Evolutionary conservation across 2,329 filamentous ascomycete species (phyloP).

Genomic region (Trichophyton rubrum): DNA sequence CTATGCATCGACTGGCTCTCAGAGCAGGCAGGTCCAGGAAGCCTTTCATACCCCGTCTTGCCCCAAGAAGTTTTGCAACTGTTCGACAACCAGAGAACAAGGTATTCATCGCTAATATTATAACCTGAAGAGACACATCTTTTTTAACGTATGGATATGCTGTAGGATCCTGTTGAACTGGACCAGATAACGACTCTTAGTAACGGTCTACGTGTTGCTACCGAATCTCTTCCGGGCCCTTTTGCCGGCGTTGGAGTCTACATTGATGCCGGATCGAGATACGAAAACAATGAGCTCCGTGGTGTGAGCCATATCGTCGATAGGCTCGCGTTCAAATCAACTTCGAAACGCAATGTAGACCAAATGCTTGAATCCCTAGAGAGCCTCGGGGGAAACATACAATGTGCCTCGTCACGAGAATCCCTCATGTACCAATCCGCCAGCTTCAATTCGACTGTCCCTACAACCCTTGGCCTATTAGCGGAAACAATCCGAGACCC

Average conservation of each 20-base stretch:
- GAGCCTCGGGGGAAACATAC: slow-evolving; percentile 83
- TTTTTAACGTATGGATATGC: background rate
- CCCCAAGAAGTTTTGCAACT: slow-evolving; percentile 27
- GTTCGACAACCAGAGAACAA: slow-evolving; percentile 22
- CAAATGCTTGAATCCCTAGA: slow-evolving; percentile 81
- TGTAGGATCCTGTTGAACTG: slow-evolving; percentile 69
- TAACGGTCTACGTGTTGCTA: slow-evolving; percentile 89
- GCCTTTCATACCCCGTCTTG: slow-evolving; percentile 26
- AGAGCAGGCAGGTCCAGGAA: slow-evolving; percentile 29
- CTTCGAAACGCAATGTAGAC: slow-evolving; percentile 58
- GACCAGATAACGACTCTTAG: slow-evolving; percentile 77
- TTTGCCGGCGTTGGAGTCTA: slow-evolving; percentile 95
- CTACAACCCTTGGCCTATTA: slow-evolving; percentile 66
- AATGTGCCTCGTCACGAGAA: slow-evolving; percentile 90
- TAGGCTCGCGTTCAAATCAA: slow-evolving; percentile 85
- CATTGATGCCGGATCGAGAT: slow-evolving; percentile 86
- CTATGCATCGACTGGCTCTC: slow-evolving; percentile 31
- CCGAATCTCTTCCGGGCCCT: slow-evolving; percentile 83
- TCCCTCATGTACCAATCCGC: slow-evolving; percentile 98
- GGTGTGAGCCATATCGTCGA: slow-evolving; percentile 96
- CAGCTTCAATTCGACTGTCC: slow-evolving; percentile 88
- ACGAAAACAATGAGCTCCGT: slow-evolving; percentile 71
- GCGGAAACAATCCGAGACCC: slow-evolving; percentile 90
- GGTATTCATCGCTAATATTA: slow-evolving; percentile 18
- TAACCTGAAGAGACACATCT: too few relatives aligned